Evolutionary conservation across 2,329 filamentous ascomycete genomes (phyloP).

Genomic region (Alternaria gaisen): DNA sequence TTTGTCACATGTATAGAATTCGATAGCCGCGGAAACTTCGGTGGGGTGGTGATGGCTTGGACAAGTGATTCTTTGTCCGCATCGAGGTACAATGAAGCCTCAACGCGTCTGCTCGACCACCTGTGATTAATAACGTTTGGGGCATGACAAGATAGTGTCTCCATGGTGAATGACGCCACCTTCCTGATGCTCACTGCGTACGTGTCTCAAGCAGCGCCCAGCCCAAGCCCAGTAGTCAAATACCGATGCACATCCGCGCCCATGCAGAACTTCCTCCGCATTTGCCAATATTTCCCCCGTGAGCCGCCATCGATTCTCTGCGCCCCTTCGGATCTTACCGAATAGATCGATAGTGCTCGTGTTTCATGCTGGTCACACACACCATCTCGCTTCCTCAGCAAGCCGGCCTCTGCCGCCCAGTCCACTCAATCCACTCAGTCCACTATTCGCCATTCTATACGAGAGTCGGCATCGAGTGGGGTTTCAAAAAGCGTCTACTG

Average conservation of each 20-base stretch:
- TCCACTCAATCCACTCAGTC: conserved; percentile 12
- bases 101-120: conserved; percentile 8
- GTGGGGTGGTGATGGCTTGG: background rate
- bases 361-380: conserved; percentile 17
- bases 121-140: background rate
- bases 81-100: conserved; percentile 3
- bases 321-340: conserved; percentile 24
- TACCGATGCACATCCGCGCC: conserved; percentile 15
- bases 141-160: background rate
- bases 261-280: conserved; percentile 3
- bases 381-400: conserved; percentile 23
- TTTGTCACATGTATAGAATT: conserved; percentile 16
- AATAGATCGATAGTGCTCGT: conserved; percentile 25
- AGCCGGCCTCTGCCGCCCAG: conserved; percentile 26
- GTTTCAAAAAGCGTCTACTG: conserved; percentile 18
- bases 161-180: conserved; percentile 12
- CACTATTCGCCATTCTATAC: conserved; percentile 27
- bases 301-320: conserved; percentile 15
- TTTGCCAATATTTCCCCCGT: conserved; percentile 9
- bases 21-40: conserved; percentile 5
- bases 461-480: conserved; percentile 19
- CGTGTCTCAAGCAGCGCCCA: conserved; percentile 17
- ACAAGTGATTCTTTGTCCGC: conserved; percentile 12
- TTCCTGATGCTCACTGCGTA: conserved; percentile 11
- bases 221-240: conserved; percentile 9